Base-by-base conservation (phyloP, 129 eudicot genomes). In the Helichrysum umbraculigerum region DNA sequence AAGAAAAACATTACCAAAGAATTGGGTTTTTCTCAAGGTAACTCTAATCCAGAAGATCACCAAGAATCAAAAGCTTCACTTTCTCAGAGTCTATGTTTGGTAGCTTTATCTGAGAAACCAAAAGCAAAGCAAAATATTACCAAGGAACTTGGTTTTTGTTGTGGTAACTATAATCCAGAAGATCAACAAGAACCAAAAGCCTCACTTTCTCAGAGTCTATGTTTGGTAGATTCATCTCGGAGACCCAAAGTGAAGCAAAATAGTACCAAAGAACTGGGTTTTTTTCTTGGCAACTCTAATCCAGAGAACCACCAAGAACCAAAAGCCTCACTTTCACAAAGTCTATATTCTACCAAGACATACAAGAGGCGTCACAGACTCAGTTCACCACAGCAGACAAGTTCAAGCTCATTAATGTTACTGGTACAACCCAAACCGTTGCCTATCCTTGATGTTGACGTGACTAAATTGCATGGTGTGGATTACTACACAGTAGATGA, bases 401-500 rank as follows among this genome's bases (percentile, higher is more conserved):
- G 71, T 67, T 35, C 68, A 34, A 72, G 68, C 25, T 66, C 85
- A 71, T 74, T 78, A 11, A 30, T 33, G 6, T 20, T 70, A 44
- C 58, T 35, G 14, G 79, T 29, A 58, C 80, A 66, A 12, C 78
- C 64, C n/a, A 82, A 74, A 70, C 81, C 58, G 35, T 39, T 66
- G 41, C 17, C 56, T 19, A 56, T 60, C 35, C 67, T 37, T 70
- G 68, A 58, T 7, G 30, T 17, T 32, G 70, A 62, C 56, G 78
- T 65, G 76, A 79, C 61, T 51, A 69, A 66, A 34, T 15, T 64
- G 7, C 68, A 47, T 57, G 76, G 52, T 77, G 33, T 65, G 79
- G 63, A 79, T 35, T n/a, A 35, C 25, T 67, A 84, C 70, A 76
- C 81, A 19, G 28, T 80, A 19, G 57, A n/a, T 16, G 80, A 85